Base-by-base conservation (phyloP, 192 early-diverging fungal species). In the Backusella macrospora region DNA sequence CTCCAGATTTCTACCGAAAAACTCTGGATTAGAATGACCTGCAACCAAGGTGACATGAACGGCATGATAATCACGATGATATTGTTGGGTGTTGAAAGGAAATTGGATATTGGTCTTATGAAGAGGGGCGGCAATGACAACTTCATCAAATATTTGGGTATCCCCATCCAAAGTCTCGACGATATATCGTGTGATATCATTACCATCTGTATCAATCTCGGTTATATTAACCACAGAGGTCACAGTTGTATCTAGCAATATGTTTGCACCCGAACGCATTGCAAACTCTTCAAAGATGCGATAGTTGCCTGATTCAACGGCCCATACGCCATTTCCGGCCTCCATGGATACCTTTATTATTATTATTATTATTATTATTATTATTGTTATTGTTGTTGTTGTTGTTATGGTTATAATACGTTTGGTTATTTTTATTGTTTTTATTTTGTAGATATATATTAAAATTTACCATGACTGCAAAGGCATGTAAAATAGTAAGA, bases 21-120 rank as follows among this genome's bases (percentile, higher is more conserved):
- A 88, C 3, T 67, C 39, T 1, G 85, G 84, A 62, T 87, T 83
- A 26, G 87, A 63, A 12, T 73, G 29, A 7, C 90, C 90, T 0
- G 81, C 77, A 15, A 92, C 75, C 44, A 92, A 82, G 6, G 90
- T 89, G 3, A 88, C 88, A 70, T 92, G 85, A 29, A 92, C 77
- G 6, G 76, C 82, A 2, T 81, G 72, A 71, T 88, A 90, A 21
- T 74, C 65, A 0, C 72, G 67, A 9, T 49, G 40, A 16, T 74
- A 34, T 5, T 65, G 26, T 14, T 59, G 12, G 4, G 47, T 37
- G 6, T 59, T 21, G 14, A 70, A 69, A 42, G 55, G 40, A 0
- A 71, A 29, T 14, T 45, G 40, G 14, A 65, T 62, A 46, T 46
- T 39, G n/a, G 29, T 14, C 23, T 37, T 38, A 74, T 76, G 84